Evolutionary conservation across 2,329 filamentous ascomycete genomes (phyloP).

Genomic region (Nothophoma quercina): DNA sequence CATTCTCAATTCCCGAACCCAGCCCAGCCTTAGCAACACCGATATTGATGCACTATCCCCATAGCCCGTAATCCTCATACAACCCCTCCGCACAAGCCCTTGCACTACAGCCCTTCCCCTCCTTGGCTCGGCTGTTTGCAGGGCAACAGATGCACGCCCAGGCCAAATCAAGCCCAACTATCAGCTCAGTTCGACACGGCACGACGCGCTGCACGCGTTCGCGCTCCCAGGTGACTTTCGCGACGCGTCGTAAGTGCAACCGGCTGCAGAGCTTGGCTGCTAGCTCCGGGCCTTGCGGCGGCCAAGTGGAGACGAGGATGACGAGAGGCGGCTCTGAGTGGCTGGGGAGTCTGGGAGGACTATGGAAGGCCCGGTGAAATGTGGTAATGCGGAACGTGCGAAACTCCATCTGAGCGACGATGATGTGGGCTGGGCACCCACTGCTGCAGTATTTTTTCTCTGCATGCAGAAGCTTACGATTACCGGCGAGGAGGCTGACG

Average conservation of each 20-base stretch:
- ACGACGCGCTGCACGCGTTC: constrained; percentile 34
- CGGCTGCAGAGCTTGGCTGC: constrained; percentile 1
- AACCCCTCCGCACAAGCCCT: constrained; percentile 9
- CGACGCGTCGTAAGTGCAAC: constrained; percentile 27
- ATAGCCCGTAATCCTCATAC: constrained; percentile 6
- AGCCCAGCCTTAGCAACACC: constrained; percentile 1
- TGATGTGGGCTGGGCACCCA: constrained; percentile 24
- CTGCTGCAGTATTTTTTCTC: constrained; percentile 21
- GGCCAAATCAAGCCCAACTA: constrained; percentile 3
- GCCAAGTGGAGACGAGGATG: constrained; percentile 9
- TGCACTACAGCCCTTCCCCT: constrained; percentile 10
- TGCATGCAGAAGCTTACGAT: constrained; percentile 13
- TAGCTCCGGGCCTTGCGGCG: constrained; percentile 21
- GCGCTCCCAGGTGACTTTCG: constrained; percentile 26
- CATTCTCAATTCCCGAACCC: constrained; percentile 1
- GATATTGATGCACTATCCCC: constrained; percentile 3
- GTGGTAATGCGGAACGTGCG: constrained; percentile 18
- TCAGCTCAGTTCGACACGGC: constrained; percentile 4
- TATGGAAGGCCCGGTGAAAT: constrained; percentile 21
- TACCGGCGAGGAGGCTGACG: constrained; percentile 5
- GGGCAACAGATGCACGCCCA: neutral
- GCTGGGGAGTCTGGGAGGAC: constrained; percentile 2
- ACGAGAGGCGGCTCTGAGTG: constrained; percentile 13
- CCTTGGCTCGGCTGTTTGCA: constrained; percentile 13
- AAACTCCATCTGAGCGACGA: constrained; percentile 22